Evolutionary conservation across 1,284 basidiomycete genomes (phyloP), one percentile per base, ranked within the genome.

Genomic region (Cryptococcus neoformans): DNA sequence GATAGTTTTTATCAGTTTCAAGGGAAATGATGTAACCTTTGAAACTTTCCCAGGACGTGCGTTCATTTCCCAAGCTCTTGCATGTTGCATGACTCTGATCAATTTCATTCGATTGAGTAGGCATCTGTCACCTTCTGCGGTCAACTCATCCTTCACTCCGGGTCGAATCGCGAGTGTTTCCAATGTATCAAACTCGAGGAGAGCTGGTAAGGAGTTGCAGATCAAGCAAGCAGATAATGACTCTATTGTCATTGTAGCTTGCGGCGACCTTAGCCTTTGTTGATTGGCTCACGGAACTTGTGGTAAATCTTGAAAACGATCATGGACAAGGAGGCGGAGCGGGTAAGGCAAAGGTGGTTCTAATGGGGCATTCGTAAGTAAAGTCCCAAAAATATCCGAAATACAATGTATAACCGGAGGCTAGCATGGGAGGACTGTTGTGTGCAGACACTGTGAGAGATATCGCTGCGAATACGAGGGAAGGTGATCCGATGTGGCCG

Each of bases 141-240:
- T 73, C 78, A 39, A 81, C 81, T 0, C 74, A 80, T 44, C 71
- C 78, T 0, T 67, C 65, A 1, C 75, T 85, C 1, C 69, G 73
- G 16, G 86, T 91, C 7, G 86, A 92, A 70, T 88, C 85, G 52
- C 77, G 87, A 11, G 81, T 92, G 6, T 97, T 96, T 72, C 93
- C 93, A 35, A 87, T 86, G 3, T 97, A 96, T 68, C 90, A 96
- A 85, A 94, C 91, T 9, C 90, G 89, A 68, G 92, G 92, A 48
- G 86, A 90, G 60, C 78, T 95, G 72, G 92, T 94, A 69, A 68
- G 85, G 78, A 53, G 14, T 44, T 42, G 9, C 14, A n/a, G 3
- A n/a, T 48, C 17, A 1, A n/a, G 14, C 14, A 12, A 16, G 28
- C 9, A 17, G 45, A 35, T 44, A 14, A 37, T 35, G 40, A n/a